phyloP scores from a whole-genome alignment of 441 rosid species.

The Gossypium gossypioides region DNA sequence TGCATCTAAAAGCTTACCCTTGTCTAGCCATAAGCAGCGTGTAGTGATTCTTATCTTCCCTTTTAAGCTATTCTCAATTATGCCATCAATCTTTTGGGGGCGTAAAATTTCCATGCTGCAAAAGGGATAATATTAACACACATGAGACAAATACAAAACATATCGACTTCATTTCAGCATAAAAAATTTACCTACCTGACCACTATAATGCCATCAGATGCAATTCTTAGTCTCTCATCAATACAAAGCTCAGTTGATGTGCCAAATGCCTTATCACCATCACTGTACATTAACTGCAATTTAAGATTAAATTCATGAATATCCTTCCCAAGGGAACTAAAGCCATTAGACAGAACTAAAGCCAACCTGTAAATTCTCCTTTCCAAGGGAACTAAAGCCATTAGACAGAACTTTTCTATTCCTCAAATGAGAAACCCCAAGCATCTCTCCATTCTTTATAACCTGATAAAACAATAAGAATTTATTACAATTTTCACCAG shows the following conservation, averaged over 20 bases:
- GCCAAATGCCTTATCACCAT: slow-evolving; percentile 96
- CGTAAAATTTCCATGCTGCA: slow-evolving; percentile 87
- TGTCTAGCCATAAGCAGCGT: slow-evolving; percentile 95
- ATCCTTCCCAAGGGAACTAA: slow-evolving; percentile 32
- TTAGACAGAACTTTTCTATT: slow-evolving; percentile 86
- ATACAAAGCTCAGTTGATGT: slow-evolving; percentile 83
- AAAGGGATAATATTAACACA: slow-evolving; percentile 21
- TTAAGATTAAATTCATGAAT: slow-evolving; percentile 18
- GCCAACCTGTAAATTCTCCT: slow-evolving; percentile 82
- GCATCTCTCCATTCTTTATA: slow-evolving; percentile 98
- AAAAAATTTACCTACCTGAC: slow-evolving; percentile 44
- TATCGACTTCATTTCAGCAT: neutral
- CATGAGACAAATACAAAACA: neutral
- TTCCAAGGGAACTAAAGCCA: slow-evolving; percentile 84
- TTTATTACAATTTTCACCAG: neutral
- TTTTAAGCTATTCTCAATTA: slow-evolving; percentile 44
- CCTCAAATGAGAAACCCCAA: slow-evolving; percentile 93
- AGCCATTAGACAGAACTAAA: slow-evolving; percentile 80
- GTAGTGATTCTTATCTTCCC: slow-evolving; percentile 92
- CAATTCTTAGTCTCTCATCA: slow-evolving; percentile 82
- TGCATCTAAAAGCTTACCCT: slow-evolving; percentile 84
- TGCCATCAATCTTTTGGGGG: slow-evolving; percentile 39
- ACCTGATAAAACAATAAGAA: slow-evolving; percentile 44
- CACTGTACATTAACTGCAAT: slow-evolving; percentile 87
- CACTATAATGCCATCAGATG: slow-evolving; percentile 88